Conservation (phyloP, 352 stramenopile genomes). For the Aphanomyces invadans region DNA sequence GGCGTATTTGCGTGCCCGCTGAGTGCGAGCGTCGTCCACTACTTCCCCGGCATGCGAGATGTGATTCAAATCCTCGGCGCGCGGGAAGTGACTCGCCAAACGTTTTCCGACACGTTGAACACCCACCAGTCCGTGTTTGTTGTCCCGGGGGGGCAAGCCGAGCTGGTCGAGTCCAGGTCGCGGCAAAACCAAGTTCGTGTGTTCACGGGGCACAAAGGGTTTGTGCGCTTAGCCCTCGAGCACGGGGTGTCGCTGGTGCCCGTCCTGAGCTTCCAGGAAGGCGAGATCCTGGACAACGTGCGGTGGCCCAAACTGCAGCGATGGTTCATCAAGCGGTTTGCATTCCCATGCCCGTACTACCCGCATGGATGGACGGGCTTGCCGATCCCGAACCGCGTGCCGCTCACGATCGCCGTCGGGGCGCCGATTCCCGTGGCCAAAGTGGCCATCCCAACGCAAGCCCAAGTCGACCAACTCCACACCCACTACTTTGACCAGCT, state of each 20-base stretch:
- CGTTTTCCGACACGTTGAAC: constrained; percentile 43
- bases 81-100: constrained; percentile 59
- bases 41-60: constrained; percentile 67
- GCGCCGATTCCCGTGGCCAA: constrained; percentile 43
- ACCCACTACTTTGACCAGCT: constrained; percentile 49
- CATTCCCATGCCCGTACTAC: constrained; percentile 73
- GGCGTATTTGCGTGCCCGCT: constrained; percentile 58
- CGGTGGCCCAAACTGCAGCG: constrained; percentile 56
- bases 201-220: constrained; percentile 70
- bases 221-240: constrained; percentile 71
- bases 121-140: constrained; percentile 62
- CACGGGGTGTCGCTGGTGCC: constrained; percentile 64
- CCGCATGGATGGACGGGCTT: constrained; percentile 59
- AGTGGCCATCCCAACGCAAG: constrained; percentile 38
- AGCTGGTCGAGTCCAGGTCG: constrained; percentile 72
- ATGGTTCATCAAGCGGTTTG: constrained; percentile 72
- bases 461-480: constrained; percentile 60
- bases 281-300: constrained; percentile 77
- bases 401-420: constrained; percentile 59
- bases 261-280: constrained; percentile 74
- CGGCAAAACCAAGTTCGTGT: constrained; percentile 53
- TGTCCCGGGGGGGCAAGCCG: constrained; percentile 68
- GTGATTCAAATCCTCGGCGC: constrained; percentile 66
- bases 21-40: constrained; percentile 69
- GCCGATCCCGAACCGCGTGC: constrained; percentile 57